A percentile compares a stretch with the other conserved stretches of the same genome.
These are phyloP conservation scores for Cladosporium sp. DNA, from an alignment of 2,329 filamentous ascomycete genomes.

Conservation along the genomic window DNA sequence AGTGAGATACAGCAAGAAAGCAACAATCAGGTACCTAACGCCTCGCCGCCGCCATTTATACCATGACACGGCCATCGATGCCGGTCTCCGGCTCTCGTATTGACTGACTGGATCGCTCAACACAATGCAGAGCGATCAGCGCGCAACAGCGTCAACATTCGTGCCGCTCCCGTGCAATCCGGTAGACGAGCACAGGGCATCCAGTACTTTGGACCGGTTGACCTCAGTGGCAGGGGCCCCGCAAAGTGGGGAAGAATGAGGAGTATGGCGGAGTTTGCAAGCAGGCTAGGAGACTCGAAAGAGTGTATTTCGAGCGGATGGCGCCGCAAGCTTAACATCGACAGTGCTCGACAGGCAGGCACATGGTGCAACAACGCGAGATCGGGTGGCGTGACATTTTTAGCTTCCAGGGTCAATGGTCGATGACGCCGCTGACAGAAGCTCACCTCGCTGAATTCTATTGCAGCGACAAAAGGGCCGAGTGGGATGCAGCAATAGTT, in stretches of 20 bases:
- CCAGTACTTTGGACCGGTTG: not conserved
- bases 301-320: slow-evolving; percentile 4
- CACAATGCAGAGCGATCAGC: slow-evolving; percentile 9
- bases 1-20: slow-evolving; percentile 13
- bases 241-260: slow-evolving; percentile 17
- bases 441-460: not conserved
- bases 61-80: slow-evolving; percentile 4
- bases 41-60: slow-evolving; percentile 14
- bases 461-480: slow-evolving; percentile 18
- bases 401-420: not conserved
- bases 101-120: slow-evolving; percentile 4
- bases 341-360: not conserved
- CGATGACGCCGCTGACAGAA: slow-evolving; percentile 1
- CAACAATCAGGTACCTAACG: slow-evolving; percentile 1
- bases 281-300: not conserved
- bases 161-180: slow-evolving; percentile 12
- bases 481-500: not conserved
- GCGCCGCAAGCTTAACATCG: slow-evolving; percentile 11
- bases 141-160: slow-evolving; percentile 17
- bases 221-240: slow-evolving; percentile 6
- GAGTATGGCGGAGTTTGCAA: not conserved
- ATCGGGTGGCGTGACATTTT: slow-evolving; percentile 12
- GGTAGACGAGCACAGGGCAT: not conserved
- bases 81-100: not conserved
- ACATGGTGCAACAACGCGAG: slow-evolving; percentile 2